Conservation (phyloP, 306 rosid species). For the Quercus cerris region DNA sequence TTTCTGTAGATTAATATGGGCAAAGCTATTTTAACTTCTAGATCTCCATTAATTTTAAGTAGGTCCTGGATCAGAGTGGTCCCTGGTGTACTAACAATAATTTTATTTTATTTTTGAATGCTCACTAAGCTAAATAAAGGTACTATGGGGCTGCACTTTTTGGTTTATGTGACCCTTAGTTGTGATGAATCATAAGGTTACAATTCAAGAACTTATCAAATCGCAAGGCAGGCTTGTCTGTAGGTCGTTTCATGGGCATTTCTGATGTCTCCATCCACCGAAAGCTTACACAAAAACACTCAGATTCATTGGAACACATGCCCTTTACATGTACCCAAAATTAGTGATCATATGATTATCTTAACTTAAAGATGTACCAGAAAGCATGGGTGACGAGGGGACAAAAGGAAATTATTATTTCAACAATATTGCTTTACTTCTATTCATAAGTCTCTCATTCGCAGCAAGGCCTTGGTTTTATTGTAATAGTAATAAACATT, state of each 20-base stretch:
- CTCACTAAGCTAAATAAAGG: not conserved
- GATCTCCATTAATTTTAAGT: no score
- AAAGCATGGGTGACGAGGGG: not conserved
- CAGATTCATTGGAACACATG: conserved; percentile 6
- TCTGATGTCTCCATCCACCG: conserved; percentile 37
- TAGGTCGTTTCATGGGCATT: conserved; percentile 2
- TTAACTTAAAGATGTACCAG: not conserved
- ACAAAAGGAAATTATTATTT: not conserved
- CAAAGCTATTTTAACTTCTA: no score
- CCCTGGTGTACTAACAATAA: no score
- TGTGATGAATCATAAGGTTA: not conserved
- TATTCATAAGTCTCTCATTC: not conserved
- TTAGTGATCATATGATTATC: not conserved
- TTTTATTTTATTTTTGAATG: not conserved
- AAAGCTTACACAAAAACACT: conserved; percentile 18
- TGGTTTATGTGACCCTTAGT: not conserved
- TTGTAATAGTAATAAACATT: not conserved
- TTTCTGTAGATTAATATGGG: no score
- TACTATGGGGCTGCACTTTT: not conserved
- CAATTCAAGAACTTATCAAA: conserved; percentile 4
- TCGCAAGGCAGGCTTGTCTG: conserved; percentile 19
- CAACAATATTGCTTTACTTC: not conserved
- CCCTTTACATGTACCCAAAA: conserved; percentile 13
- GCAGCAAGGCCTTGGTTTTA: not conserved
- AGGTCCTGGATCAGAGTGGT: no score